phyloP scores from a whole-genome alignment of 1,139 yeast genomes.

The Suhomyces choctaworum region DNA sequence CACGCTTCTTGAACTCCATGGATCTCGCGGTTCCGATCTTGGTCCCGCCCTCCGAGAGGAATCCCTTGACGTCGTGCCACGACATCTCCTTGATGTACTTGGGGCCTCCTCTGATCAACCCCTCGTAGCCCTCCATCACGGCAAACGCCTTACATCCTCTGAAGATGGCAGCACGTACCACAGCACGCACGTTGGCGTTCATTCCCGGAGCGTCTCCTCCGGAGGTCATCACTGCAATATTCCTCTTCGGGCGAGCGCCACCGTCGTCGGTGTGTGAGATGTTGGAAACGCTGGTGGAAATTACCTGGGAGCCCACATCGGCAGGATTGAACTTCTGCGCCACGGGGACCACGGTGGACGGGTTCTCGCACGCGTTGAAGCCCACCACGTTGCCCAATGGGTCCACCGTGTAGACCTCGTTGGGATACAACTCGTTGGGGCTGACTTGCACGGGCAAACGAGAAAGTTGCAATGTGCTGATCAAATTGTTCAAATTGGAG shows the following conservation, averaged over 20 bases:
- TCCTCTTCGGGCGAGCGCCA: conserved; percentile 35
- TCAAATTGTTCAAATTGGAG: conserved; percentile 34
- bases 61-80: conserved; percentile 95
- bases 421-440: conserved; percentile 69
- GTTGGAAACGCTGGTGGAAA: conserved; percentile 19
- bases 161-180: conserved; percentile 85
- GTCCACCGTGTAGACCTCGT: conserved; percentile 65
- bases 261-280: conserved; percentile 15
- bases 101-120: conserved; percentile 80
- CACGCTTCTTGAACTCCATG: conserved; percentile 76
- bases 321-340: conserved; percentile 22
- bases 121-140: conserved; percentile 92
- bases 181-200: conserved; percentile 95
- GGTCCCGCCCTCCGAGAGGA: conserved; percentile 90
- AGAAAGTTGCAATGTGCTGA: conserved; percentile 30
- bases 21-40: conserved; percentile 96
- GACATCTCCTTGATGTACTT: conserved; percentile 69
- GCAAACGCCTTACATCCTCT: conserved; percentile 95
- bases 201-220: conserved; percentile 99
- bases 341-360: conserved; percentile 55
- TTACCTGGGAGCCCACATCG: conserved; percentile 10
- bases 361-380: conserved; percentile 59
- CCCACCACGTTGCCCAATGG: conserved; percentile 71
- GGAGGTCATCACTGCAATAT: conserved; percentile 92
- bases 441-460: conserved; percentile 35